Conservation (phyloP, 2,329 filamentous ascomycete species). For the Biscogniauxia sp. region DNA sequence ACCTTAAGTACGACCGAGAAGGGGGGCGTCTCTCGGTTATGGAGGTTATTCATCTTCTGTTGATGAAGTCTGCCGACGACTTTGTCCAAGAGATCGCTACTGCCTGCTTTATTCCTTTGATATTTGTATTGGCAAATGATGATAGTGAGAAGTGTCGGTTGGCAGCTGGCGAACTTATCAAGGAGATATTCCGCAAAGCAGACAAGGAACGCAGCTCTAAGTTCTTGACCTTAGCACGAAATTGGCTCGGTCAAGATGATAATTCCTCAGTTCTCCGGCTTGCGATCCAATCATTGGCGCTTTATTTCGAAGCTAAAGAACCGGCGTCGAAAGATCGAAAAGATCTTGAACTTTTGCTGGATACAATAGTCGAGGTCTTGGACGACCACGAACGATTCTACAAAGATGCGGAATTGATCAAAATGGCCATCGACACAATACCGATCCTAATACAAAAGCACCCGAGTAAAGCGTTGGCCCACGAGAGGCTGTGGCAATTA, state of each 20-base stretch:
- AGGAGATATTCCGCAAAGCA: conserved; percentile 75
- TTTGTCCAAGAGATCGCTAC: conserved; percentile 78
- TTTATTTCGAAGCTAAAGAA: conserved; percentile 74
- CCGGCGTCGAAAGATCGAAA: conserved; percentile 59
- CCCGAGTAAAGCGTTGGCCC: conserved; percentile 62
- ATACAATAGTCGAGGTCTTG: conserved; percentile 52
- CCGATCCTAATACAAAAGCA: conserved; percentile 66
- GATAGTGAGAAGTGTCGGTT: conserved; percentile 82
- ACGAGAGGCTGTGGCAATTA: conserved; percentile 67
- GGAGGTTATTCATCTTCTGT: conserved; percentile 83
- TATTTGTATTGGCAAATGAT: conserved; percentile 85
- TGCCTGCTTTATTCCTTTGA: conserved; percentile 80
- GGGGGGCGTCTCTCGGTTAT: conserved; percentile 89
- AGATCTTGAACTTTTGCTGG: conserved; percentile 63
- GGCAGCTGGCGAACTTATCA: conserved; percentile 76
- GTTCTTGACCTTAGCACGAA: conserved; percentile 68
- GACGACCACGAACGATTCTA: conserved; percentile 52
- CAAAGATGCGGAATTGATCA: conserved; percentile 68
- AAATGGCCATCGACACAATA: conserved; percentile 69
- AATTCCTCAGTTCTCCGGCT: conserved; percentile 70
- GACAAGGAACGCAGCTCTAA: conserved; percentile 69
- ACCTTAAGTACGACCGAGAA: conserved; percentile 85
- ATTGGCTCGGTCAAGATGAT: conserved; percentile 74
- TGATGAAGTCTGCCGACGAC: conserved; percentile 79
- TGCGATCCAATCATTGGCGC: conserved; percentile 75